Evolutionary conservation across 176 grass and related monocot species (phyloP).

Genomic region (Saccharum spontaneum): DNA sequence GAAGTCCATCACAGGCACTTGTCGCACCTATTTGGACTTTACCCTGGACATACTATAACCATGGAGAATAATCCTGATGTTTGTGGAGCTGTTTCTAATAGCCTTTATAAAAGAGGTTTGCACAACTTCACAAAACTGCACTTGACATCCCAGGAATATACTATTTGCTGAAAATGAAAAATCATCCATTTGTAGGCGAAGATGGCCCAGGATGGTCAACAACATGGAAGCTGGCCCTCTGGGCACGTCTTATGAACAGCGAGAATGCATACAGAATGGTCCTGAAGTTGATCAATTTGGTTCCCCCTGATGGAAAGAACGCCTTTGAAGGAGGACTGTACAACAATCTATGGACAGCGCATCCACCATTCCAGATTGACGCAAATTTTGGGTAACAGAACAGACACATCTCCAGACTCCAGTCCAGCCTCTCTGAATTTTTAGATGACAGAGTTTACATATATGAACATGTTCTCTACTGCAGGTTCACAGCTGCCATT

Average conservation of each 20-base stretch:
- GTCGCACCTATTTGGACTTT: constrained; percentile 91
- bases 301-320: constrained; percentile 46
- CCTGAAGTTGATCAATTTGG: constrained; percentile 60
- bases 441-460: neutral
- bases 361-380: constrained; percentile 89
- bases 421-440: neutral
- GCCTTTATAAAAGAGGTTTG: constrained; percentile 88
- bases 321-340: constrained; percentile 73
- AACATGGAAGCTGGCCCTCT: constrained; percentile 87
- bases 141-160: neutral
- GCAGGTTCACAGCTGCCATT: constrained; percentile 66
- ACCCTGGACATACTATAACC: constrained; percentile 85
- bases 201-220: constrained; percentile 83
- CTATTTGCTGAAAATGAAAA: neutral
- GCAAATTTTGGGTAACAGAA: constrained; percentile 69
- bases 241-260: constrained; percentile 61
- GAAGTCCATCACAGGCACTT: constrained; percentile 78
- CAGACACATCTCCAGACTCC: neutral
- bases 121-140: neutral
- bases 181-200: constrained; percentile 35
- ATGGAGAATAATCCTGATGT: constrained; percentile 58
- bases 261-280: constrained; percentile 75
- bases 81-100: constrained; percentile 73
- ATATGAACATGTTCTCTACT: neutral
- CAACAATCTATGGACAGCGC: constrained; percentile 78